These are phyloP conservation scores for Pleodorina starrii DNA, from an alignment of 139 green algal species.

Conservation along the genomic window DNA sequence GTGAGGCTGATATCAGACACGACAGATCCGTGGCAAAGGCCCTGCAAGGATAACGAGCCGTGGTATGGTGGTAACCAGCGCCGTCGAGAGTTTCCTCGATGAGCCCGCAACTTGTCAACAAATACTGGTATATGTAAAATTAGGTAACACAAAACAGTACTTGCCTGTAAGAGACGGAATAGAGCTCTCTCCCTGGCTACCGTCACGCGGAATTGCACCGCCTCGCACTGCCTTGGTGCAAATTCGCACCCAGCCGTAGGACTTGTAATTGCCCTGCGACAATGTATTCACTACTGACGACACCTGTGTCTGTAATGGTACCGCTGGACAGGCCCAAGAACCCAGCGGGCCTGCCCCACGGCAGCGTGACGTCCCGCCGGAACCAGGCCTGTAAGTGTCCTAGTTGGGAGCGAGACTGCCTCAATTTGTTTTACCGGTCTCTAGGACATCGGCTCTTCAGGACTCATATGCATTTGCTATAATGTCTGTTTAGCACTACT, in stretches of 20 bases:
- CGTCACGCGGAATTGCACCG: neutral
- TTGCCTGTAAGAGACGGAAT: neutral
- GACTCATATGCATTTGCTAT: neutral
- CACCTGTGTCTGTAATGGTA: neutral
- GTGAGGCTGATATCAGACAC: neutral
- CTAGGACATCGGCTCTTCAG: neutral
- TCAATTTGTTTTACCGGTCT: neutral
- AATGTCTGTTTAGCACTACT: neutral
- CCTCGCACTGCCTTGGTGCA: neutral
- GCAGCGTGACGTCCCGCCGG: no score
- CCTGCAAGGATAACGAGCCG: neutral
- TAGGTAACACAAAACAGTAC: neutral
- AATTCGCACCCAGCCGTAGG: neutral
- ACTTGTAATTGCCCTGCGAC: neutral
- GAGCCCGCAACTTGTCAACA: neutral
- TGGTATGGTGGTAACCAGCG: neutral
- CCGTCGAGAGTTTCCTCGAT: neutral
- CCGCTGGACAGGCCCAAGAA: neutral
- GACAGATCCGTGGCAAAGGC: neutral
- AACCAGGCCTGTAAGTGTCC: no score
- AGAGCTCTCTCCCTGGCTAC: neutral
- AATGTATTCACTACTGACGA: neutral
- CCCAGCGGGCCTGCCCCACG: no score
- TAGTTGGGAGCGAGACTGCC: neutral
- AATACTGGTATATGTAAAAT: neutral